Conservation (phyloP, 345 rosid genomes). For the Ailanthus altissimus region DNA sequence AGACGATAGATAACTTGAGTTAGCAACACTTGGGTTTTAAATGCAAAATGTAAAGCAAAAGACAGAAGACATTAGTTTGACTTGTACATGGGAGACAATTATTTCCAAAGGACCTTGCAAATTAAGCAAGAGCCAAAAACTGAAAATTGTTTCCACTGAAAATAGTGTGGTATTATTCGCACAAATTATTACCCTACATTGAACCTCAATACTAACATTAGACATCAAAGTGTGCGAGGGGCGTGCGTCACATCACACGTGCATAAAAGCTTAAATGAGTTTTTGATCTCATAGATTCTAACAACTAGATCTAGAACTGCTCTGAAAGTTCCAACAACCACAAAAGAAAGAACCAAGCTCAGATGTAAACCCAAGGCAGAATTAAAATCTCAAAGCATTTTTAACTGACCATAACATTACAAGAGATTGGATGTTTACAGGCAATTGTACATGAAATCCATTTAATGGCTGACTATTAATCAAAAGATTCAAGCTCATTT, state of each 20-base stretch:
- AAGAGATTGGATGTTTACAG: background rate
- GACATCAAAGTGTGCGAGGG: background rate
- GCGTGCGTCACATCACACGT: background rate
- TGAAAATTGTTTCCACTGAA: background rate
- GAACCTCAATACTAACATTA: background rate
- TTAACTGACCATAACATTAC: background rate
- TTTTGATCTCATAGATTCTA: background rate
- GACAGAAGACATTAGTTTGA: background rate
- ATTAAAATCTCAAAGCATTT: background rate
- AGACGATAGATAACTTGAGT: conserved; percentile 22
- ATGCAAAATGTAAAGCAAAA: background rate
- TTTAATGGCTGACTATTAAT: background rate
- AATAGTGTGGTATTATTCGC: background rate
- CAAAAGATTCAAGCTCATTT: conserved; percentile 10
- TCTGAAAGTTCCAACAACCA: background rate
- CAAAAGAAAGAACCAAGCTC: background rate
- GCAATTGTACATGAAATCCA: background rate
- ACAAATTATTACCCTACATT: background rate
- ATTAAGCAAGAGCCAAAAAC: background rate
- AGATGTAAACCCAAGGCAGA: background rate
- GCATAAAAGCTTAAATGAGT: background rate
- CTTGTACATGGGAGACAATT: conserved; percentile 1
- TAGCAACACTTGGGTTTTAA: background rate
- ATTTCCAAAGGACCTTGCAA: background rate
- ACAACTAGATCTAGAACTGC: conserved; percentile 4